A percentile compares a stretch with the other conserved stretches of the same genome.
These are phyloP conservation scores for Salix koriyanagi DNA, from an alignment of 345 rosid species.

Conservation along the genomic window DNA sequence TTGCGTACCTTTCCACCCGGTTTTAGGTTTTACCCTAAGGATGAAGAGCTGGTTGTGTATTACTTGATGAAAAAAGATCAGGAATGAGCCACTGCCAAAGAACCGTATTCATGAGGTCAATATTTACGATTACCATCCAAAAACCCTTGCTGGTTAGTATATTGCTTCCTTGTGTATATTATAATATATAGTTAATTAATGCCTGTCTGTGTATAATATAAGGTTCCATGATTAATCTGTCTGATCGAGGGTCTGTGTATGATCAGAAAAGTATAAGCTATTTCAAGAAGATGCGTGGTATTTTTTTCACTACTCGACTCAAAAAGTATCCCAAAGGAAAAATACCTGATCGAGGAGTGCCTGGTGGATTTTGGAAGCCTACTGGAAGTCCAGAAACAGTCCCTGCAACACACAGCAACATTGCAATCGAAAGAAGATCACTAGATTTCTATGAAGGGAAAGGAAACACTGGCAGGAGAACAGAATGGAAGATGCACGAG, in stretches of 20 bases:
- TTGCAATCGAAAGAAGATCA: not conserved
- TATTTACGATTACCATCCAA: not conserved
- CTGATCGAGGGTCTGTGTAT: no score
- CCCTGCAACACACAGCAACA: no score
- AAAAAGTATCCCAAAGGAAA: constrained; percentile 3
- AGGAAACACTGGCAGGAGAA: not conserved
- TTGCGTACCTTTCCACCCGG: not conserved
- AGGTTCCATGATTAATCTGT: not conserved
- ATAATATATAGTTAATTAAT: no score
- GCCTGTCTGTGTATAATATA: no score
- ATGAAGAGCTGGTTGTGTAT: not conserved
- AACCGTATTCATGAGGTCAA: not conserved
- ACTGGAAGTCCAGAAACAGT: not conserved
- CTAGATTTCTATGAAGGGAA: constrained; percentile 6
- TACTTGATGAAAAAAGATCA: not conserved
- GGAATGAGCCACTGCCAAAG: not conserved
- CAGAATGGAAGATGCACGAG: constrained; percentile 1
- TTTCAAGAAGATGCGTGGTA: not conserved
- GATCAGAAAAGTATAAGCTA: not conserved
- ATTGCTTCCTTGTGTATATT: no score
- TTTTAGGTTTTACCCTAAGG: not conserved
- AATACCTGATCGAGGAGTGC: not conserved
- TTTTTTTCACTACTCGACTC: constrained; percentile 8
- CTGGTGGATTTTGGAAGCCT: constrained; percentile 14
- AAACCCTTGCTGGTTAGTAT: not conserved